Conservation (phyloP, 129 eudicot species). For the Glebionis coronaria region DNA sequence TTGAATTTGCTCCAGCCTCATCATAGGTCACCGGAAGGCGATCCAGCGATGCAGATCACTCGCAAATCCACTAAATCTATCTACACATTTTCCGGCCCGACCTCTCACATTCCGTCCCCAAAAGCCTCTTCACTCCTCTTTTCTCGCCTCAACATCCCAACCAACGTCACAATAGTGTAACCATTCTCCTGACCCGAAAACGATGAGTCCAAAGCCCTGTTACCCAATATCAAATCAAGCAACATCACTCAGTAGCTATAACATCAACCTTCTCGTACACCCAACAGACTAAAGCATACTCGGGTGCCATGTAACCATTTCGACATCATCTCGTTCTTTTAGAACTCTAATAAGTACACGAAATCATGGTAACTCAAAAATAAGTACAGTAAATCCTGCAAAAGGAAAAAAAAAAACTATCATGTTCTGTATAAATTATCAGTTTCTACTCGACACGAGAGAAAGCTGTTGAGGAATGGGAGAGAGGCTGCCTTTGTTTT, state of each 20-base stretch:
- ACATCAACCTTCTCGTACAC: conserved; percentile 55
- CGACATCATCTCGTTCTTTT: too few relatives aligned
- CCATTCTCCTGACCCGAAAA: conserved; percentile 40
- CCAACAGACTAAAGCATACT: conserved; percentile 57
- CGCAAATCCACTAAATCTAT: conserved; percentile 51
- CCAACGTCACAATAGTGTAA: conserved; percentile 69
- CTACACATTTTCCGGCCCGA: conserved; percentile 41
- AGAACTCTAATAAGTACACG: too few relatives aligned
- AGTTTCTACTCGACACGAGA: too few relatives aligned
- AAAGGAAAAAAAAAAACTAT: too few relatives aligned
- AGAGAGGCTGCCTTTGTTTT: too few relatives aligned
- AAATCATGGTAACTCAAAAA: too few relatives aligned
- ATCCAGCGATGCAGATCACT: conserved; percentile 41
- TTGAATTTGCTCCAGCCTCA: conserved; percentile 47
- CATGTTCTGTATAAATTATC: too few relatives aligned
- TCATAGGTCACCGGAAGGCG: conserved; percentile 41
- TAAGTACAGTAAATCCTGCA: too few relatives aligned
- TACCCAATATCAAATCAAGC: conserved; percentile 59
- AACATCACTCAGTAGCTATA: conserved; percentile 74
- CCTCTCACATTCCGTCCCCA: conserved; percentile 37
- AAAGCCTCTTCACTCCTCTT: conserved; percentile 44
- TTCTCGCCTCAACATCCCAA: conserved; percentile 32
- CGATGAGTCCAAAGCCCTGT: conserved; percentile 53
- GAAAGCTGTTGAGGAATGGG: too few relatives aligned
- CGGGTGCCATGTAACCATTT: conserved; percentile 76